phyloP scores from a whole-genome alignment of 148 eudicot species.

The Rhododendron molle region DNA sequence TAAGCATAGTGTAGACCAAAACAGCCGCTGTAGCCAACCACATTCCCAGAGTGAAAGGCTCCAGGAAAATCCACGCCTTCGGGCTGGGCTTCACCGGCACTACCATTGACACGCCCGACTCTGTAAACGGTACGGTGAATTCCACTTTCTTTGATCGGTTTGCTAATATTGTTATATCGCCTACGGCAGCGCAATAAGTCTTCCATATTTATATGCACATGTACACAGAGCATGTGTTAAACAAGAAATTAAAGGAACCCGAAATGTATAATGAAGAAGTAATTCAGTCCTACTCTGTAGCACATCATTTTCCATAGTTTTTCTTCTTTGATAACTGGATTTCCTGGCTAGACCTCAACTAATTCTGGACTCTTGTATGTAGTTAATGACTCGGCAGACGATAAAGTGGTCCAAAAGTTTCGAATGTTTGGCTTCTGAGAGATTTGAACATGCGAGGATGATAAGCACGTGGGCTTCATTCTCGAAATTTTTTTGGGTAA shows the following conservation, averaged over 20 bases:
- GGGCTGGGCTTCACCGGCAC: conserved; percentile 12
- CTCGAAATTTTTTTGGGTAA: too few relatives aligned
- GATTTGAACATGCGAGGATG: too few relatives aligned
- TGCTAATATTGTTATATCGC: conserved; percentile 36
- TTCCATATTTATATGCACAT: neutral
- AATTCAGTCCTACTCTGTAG: too few relatives aligned
- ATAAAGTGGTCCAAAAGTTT: too few relatives aligned
- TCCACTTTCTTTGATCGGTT: conserved; percentile 24
- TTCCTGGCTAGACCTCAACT: too few relatives aligned
- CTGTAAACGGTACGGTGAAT: conserved; percentile 25
- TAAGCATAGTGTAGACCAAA: conserved; percentile 23
- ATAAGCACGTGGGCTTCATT: too few relatives aligned
- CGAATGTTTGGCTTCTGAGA: too few relatives aligned
- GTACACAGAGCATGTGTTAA: neutral
- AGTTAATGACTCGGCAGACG: too few relatives aligned
- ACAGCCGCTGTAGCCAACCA: conserved; percentile 27
- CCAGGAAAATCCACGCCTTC: conserved; percentile 30
- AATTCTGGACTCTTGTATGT: too few relatives aligned
- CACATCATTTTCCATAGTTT: too few relatives aligned
- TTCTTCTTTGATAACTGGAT: too few relatives aligned
- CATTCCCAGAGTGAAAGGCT: conserved; percentile 28
- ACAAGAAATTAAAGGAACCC: too few relatives aligned
- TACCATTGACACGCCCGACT: conserved; percentile 29
- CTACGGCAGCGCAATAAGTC: conserved; percentile 35
- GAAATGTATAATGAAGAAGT: neutral